These are phyloP conservation scores for Populus hybrid DNA, from an alignment of 441 rosid genomes.

Conservation along the genomic window DNA sequence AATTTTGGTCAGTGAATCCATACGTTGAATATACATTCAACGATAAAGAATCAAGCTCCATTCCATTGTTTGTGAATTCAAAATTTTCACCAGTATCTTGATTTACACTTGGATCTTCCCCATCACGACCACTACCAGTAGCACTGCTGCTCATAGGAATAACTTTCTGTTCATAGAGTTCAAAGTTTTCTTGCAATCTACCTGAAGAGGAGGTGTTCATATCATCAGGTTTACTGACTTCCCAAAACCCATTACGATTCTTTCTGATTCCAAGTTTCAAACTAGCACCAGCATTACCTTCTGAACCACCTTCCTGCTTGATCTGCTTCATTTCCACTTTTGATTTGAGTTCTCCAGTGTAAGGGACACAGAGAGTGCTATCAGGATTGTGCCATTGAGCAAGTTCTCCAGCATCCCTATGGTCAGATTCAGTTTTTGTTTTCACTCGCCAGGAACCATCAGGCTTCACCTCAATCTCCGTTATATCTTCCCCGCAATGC, in stretches of 20 bases:
- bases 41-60: slow-evolving; percentile 77
- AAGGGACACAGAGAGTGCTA: slow-evolving; percentile 49
- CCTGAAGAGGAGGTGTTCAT: slow-evolving; percentile 65
- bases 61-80: slow-evolving; percentile 59
- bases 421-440: slow-evolving; percentile 72
- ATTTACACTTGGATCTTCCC: slow-evolving; percentile 95
- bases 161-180: slow-evolving; percentile 45
- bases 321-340: slow-evolving; percentile 54
- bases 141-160: slow-evolving; percentile 96
- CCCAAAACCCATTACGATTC: slow-evolving; percentile 85
- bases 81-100: slow-evolving; percentile 79
- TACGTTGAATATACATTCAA: slow-evolving; percentile 59
- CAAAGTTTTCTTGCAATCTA: slow-evolving; percentile 52
- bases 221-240: slow-evolving; percentile 79
- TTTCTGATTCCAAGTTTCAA: slow-evolving; percentile 93
- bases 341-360: slow-evolving; percentile 42
- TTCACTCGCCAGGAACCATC: slow-evolving; percentile 99
- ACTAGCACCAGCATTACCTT: slow-evolving; percentile 58
- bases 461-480: slow-evolving; percentile 93
- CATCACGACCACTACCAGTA: slow-evolving; percentile 89
- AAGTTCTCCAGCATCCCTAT: slow-evolving; percentile 79
- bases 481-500: slow-evolving; percentile 81
- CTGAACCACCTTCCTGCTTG: slow-evolving; percentile 83
- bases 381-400: slow-evolving; percentile 82
- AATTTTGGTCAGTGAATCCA: slow-evolving; percentile 52